Conservation (phyloP, 1,284 basidiomycete species). For the Phlebopus sp. region DNA sequence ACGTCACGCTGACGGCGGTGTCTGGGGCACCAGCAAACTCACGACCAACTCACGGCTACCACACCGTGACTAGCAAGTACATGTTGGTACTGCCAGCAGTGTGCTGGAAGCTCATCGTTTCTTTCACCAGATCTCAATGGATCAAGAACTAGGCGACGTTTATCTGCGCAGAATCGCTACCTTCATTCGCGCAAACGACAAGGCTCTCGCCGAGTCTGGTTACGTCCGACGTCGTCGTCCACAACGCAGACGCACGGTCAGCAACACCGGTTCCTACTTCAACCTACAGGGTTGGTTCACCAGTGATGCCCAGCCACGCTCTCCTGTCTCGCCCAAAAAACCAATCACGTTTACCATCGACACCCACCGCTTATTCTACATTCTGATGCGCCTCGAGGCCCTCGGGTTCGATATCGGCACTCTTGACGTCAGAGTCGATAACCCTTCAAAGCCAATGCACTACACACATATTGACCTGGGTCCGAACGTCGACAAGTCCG, state of each 20-base stretch:
- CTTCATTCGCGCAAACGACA: conserved; percentile 70
- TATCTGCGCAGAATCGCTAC: conserved; percentile 66
- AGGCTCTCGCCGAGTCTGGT: conserved; percentile 62
- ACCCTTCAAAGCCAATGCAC: conserved; percentile 70
- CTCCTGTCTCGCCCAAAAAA: conserved; percentile 38
- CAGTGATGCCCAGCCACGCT: conserved; percentile 33
- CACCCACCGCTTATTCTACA: conserved; percentile 83
- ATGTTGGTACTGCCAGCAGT: neutral
- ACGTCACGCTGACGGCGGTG: conserved; percentile 19
- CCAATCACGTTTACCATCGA: conserved; percentile 70
- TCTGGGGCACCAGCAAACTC: conserved; percentile 20
- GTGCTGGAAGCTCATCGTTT: neutral
- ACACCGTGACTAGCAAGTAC: neutral
- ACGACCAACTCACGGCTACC: neutral
- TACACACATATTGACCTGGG: conserved; percentile 57
- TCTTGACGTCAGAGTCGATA: conserved; percentile 75
- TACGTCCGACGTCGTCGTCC: conserved; percentile 49
- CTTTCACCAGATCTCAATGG: conserved; percentile 39
- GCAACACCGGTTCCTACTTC: conserved; percentile 43
- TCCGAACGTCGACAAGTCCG: conserved; percentile 57
- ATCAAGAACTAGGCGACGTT: conserved; percentile 67
- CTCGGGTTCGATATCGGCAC: conserved; percentile 72
- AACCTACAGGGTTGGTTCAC: conserved; percentile 69
- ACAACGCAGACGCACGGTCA: conserved; percentile 34
- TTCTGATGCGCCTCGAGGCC: conserved; percentile 84